These are phyloP conservation scores for Cordia subcordata DNA, from an alignment of 257 asterid species.

Conservation along the genomic window DNA sequence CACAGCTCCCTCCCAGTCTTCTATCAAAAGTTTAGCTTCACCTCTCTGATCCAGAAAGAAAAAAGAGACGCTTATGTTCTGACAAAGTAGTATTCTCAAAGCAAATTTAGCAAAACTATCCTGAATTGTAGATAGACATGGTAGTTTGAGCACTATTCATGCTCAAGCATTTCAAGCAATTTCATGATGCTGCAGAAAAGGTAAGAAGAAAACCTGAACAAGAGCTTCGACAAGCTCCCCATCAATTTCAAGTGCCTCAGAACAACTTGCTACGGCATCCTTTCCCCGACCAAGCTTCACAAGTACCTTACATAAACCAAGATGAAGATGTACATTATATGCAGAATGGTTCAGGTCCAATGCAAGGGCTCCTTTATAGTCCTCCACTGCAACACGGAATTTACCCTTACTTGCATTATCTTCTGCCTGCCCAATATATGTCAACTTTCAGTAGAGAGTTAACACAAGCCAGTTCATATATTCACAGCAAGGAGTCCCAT, in stretches of 20 bases:
- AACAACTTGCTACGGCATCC: constrained; percentile 76
- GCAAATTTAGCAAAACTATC: not conserved
- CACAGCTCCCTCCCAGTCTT: constrained; percentile 97
- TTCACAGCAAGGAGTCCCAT: constrained; percentile 3
- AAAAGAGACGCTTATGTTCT: constrained; percentile 9
- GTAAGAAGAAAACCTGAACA: constrained; percentile 52
- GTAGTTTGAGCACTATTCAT: not conserved
- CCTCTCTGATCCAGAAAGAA: constrained; percentile 52
- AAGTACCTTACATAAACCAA: constrained; percentile 77
- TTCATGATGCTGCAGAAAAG: not conserved
- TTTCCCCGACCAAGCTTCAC: constrained; percentile 91
- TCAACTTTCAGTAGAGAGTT: constrained; percentile 4
- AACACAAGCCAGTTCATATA: not conserved
- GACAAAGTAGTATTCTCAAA: not conserved
- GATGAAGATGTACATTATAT: constrained; percentile 72
- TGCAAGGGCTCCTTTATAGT: constrained; percentile 68
- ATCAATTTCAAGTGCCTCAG: constrained; percentile 76
- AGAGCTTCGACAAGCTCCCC: constrained; percentile 81
- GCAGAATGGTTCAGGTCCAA: constrained; percentile 83
- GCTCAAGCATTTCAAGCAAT: constrained; percentile 1
- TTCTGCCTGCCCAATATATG: constrained; percentile 61
- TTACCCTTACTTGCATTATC: constrained; percentile 89
- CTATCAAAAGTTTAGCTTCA: constrained; percentile 83
- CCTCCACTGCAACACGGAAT: constrained; percentile 84
- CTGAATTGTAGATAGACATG: not conserved